Base-by-base conservation (phyloP, 208 protist species). In the Wallacemonas collosoma region DNA sequence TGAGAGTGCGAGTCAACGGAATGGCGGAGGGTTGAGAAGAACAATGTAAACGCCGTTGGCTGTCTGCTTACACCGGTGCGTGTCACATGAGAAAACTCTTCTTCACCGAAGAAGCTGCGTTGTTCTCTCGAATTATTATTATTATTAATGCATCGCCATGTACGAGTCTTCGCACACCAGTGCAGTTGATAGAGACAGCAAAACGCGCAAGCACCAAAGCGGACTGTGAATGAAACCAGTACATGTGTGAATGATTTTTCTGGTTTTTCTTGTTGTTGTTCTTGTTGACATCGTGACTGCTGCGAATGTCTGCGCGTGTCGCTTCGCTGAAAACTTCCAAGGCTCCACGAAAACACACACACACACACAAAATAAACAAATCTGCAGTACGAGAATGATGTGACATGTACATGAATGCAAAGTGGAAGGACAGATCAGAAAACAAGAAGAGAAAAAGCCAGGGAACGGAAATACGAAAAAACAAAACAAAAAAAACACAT, bases 381-480 rank as follows among this genome's bases (percentile, higher is more conserved):
- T 26, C 26, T 0, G 26, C 26, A 26, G 26, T 26, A 26, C 26
- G 26, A 26, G 26, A 26, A 26, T 26, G 26, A 26, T 0, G 26
- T 26, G 26, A 41, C 7, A 38, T 17, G 1, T 45, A 47, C 40
- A 64, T 17, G 9, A 38, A 66, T 40, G 9, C 26, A 64, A 72
- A 36, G 66, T 17, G 1, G 47, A 64, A 12, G 15, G 26, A 9
- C 11, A 50, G 45, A 50, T 50, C 6, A 12, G 8, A 50, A 50
- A 50, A 50, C 45, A 50, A 50, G 45, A 50, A 50, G 26, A 26
- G 26, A 26, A 26, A 26, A 26, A 26, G 17, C 6, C 44, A 17
- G n/a, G 39, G 14, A 64, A n/a, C 11, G 69, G 47, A 36, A 71
- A 61, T 36, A 17, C 17, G 39, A 60, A 40, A 40, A 35, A 48